These are phyloP conservation scores for Myxozyma udenii DNA, from an alignment of 805 yeast species.

Conservation along the genomic window DNA sequence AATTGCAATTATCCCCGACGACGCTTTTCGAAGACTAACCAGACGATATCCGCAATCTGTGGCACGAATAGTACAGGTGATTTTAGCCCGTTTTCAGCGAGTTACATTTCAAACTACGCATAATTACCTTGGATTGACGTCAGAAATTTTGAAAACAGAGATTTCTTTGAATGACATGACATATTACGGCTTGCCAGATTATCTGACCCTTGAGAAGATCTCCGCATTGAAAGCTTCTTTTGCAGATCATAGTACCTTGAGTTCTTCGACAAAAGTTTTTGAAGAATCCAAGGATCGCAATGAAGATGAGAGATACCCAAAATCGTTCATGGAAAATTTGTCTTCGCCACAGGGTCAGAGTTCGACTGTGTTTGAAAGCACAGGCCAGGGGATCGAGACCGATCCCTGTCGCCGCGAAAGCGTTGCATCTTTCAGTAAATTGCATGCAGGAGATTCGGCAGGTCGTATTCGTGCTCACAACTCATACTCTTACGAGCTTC, in stretches of 20 bases:
- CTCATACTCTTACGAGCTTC: background rate
- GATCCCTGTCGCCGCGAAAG: background rate
- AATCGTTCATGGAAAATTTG: background rate
- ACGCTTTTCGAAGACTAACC: conserved; percentile 71
- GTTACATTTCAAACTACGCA: conserved; percentile 92
- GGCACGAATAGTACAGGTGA: conserved; percentile 91
- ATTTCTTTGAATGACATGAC: conserved; percentile 50
- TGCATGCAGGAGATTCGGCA: background rate
- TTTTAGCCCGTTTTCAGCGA: conserved; percentile 76
- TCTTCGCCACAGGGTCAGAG: background rate
- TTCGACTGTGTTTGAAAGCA: too few species aligned
- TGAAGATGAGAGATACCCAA: background rate
- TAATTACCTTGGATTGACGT: conserved; percentile 77
- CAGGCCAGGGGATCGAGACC: background rate
- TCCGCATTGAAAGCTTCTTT: conserved; percentile 41
- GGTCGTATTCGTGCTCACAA: background rate
- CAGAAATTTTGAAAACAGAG: conserved; percentile 77
- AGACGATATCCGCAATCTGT: conserved; percentile 80
- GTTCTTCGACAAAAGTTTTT: background rate
- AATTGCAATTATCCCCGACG: conserved; percentile 85
- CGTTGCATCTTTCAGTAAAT: background rate
- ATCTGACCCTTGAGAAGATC: conserved; percentile 57
- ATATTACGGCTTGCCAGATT: conserved; percentile 56
- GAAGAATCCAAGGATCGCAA: background rate
- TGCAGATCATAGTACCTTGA: background rate